Percentiles rank a stretch among this genome's conserved stretches.
Evolutionary conservation across 192 early-diverging fungal genomes (phyloP).

Genomic region (Mortierella claussenii): DNA sequence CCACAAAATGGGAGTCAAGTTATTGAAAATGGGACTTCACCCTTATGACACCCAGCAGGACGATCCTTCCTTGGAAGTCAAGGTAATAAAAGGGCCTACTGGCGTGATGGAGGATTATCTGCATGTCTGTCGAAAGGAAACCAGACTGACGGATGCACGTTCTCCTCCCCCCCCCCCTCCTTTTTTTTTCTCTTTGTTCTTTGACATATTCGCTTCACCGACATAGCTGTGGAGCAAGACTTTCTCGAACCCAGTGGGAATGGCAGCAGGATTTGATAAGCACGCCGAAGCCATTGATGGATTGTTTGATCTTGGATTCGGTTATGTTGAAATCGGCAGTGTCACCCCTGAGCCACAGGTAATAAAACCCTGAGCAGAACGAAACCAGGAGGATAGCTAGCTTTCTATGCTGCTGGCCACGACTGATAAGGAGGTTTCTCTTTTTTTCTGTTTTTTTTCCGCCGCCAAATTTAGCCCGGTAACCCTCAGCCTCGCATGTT

Average conservation of each 20-base stretch:
- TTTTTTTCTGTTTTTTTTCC: background rate
- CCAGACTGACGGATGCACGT: background rate
- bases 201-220: no score
- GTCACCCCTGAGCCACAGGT: constrained; percentile 88
- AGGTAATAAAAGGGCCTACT: constrained; percentile 58
- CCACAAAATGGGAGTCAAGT: constrained; percentile 73
- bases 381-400: background rate
- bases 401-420: no score
- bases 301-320: constrained; percentile 87
- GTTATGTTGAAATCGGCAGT: constrained; percentile 89
- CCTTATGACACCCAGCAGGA: constrained; percentile 72
- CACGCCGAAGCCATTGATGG: constrained; percentile 89
- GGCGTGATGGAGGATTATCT: no score
- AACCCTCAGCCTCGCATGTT: constrained; percentile 91
- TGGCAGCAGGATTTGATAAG: constrained; percentile 95
- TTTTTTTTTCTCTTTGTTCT: no score
- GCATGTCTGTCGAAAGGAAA: no score
- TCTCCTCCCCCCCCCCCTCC: no score
- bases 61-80: constrained; percentile 58
- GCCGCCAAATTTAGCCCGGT: constrained; percentile 64
- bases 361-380: constrained; percentile 1
- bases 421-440: background rate
- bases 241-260: constrained; percentile 81
- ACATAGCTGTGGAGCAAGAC: constrained; percentile 76
- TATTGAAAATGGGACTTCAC: constrained; percentile 67